These are phyloP conservation scores for Cercospora citrullina DNA, from an alignment of 2,329 filamentous ascomycete genomes.

Conservation along the genomic window DNA sequence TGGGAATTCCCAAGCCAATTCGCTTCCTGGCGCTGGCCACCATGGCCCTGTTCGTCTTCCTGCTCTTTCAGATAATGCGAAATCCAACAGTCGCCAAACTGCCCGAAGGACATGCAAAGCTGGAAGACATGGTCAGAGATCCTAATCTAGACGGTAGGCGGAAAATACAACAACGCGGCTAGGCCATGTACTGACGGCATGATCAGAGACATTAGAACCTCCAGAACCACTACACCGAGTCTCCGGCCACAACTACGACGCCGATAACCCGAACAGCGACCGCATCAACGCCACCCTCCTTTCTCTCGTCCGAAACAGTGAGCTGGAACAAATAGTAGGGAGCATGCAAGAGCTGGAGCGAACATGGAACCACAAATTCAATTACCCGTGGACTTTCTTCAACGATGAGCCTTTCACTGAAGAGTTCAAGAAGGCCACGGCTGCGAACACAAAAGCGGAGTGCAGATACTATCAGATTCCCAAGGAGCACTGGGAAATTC, in stretches of 20 bases:
- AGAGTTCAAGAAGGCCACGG: constrained; percentile 84
- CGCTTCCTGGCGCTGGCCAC: constrained; percentile 73
- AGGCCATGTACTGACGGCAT: neutral
- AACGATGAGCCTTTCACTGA: constrained; percentile 92
- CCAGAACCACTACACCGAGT: constrained; percentile 72
- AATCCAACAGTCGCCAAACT: constrained; percentile 49
- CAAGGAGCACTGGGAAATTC: constrained; percentile 90
- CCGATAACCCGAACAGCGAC: constrained; percentile 70
- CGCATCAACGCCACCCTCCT: constrained; percentile 93
- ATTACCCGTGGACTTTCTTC: constrained; percentile 99
- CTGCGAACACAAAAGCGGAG: constrained; percentile 82
- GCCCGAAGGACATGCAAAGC: constrained; percentile 41
- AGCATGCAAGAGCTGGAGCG: constrained; percentile 90
- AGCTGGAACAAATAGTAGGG: constrained; percentile 77
- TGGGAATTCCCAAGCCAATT: constrained; percentile 84
- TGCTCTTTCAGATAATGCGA: constrained; percentile 73
- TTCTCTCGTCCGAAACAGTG: constrained; percentile 87
- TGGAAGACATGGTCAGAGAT: constrained; percentile 69
- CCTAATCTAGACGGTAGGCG: constrained; percentile 81
- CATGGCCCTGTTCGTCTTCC: constrained; percentile 72
- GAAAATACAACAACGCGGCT: neutral
- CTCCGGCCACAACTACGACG: constrained; percentile 70
- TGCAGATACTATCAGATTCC: constrained; percentile 85
- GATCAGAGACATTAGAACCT: constrained; percentile 68
- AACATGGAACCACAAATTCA: constrained; percentile 98